Conservation (phyloP, 257 asterid genomes). For the Voacanga thouarsii region DNA sequence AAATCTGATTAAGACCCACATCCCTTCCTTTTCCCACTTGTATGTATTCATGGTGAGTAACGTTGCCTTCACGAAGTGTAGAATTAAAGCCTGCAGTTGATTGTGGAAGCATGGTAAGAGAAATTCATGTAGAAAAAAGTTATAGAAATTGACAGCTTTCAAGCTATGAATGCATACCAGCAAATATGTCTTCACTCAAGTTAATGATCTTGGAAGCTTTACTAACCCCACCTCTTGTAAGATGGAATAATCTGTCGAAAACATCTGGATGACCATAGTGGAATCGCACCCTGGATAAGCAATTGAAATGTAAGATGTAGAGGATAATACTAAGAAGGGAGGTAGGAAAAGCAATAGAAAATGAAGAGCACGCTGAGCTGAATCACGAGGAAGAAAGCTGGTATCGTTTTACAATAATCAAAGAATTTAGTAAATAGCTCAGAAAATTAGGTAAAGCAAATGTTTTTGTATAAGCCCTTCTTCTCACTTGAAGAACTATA, state of each 20-base stretch:
- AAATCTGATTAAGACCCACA: slow-evolving; percentile 97
- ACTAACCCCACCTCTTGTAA: slow-evolving; percentile 97
- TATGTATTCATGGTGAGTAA: slow-evolving; percentile 94
- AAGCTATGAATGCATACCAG: slow-evolving; percentile 47
- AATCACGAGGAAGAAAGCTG: slow-evolving; percentile 2
- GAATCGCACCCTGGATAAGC: slow-evolving; percentile 79
- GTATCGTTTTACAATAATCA: neutral
- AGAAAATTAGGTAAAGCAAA: neutral
- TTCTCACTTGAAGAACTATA: neutral
- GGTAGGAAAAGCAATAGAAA: neutral
- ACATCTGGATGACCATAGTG: slow-evolving; percentile 99
- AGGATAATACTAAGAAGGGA: neutral
- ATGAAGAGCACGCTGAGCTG: slow-evolving; percentile 11
- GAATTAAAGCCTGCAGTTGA: slow-evolving; percentile 79
- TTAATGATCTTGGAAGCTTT: slow-evolving; percentile 93
- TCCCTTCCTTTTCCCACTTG: slow-evolving; percentile 99
- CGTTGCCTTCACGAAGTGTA: slow-evolving; percentile 97
- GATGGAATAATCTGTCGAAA: slow-evolving; percentile 93
- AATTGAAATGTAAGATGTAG: slow-evolving; percentile 10
- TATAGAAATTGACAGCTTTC: neutral
- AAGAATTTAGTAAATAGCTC: neutral
- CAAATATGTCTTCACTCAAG: slow-evolving; percentile 94
- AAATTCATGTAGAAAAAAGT: neutral
- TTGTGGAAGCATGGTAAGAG: slow-evolving; percentile 3
- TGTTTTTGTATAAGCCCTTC: neutral